These are phyloP conservation scores for Geotrichum reessii DNA, from an alignment of 1,139 yeast species.

Conservation along the genomic window DNA sequence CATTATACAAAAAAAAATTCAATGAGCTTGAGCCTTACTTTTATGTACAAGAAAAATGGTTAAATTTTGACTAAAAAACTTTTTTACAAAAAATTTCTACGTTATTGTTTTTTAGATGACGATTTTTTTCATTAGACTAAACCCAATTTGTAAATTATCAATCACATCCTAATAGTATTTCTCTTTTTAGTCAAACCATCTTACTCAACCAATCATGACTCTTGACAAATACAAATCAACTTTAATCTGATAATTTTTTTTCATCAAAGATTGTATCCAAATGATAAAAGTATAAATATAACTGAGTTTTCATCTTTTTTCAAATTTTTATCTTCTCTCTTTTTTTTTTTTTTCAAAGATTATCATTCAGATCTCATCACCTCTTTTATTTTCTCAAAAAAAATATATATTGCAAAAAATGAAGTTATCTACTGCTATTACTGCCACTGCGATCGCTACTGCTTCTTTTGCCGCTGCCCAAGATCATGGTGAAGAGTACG, in stretches of 20 bases:
- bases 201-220: not conserved
- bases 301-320: not conserved
- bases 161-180: constrained; percentile 2
- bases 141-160: constrained; percentile 4
- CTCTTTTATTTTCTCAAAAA: not conserved
- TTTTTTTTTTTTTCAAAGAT: not conserved
- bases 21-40: too few species aligned
- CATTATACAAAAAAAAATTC: too few species aligned
- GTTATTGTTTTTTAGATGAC: not conserved
- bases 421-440: constrained; percentile 13
- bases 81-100: not conserved
- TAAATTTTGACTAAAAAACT: not conserved
- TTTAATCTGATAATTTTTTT: constrained; percentile 2
- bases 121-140: not conserved
- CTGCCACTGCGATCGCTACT: constrained; percentile 22
- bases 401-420: constrained; percentile 1
- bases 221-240: not conserved
- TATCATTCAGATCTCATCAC: not conserved
- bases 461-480: constrained; percentile 32
- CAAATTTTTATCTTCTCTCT: too few species aligned
- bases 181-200: not conserved
- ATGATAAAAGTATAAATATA: constrained; percentile 2
- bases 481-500: constrained; percentile 35
- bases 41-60: too few species aligned
- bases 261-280: not conserved